These are phyloP conservation scores for Jackrogersella multiformis DNA, from an alignment of 495 filamentous ascomycete species.

Conservation along the genomic window DNA sequence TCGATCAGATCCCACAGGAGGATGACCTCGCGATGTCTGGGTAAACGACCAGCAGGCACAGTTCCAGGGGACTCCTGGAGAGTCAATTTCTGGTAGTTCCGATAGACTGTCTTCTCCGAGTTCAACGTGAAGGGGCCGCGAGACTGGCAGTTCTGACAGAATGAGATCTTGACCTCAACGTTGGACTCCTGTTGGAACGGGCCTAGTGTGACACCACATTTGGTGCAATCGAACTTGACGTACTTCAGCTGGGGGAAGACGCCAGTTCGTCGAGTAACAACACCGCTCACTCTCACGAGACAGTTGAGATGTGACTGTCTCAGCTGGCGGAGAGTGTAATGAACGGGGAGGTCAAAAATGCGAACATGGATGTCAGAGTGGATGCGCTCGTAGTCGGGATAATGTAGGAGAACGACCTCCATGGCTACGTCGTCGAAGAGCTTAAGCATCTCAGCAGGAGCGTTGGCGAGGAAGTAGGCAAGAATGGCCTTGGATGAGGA, in stretches of 20 bases:
- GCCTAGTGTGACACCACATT: slow-evolving; percentile 90
- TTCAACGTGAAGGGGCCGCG: slow-evolving; percentile 95
- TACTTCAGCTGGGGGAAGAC: slow-evolving; percentile 99
- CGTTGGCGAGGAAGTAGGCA: slow-evolving; percentile 97
- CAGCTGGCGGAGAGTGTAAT: slow-evolving; percentile 96
- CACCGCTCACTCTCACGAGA: slow-evolving; percentile 91
- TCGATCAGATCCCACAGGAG: slow-evolving; percentile 98
- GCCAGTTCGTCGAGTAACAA: slow-evolving; percentile 94
- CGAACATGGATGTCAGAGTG: slow-evolving; percentile 98
- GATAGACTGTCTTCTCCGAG: slow-evolving; percentile 98
- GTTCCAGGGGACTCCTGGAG: slow-evolving; percentile 98
- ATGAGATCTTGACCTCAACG: slow-evolving; percentile 93
- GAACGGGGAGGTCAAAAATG: slow-evolving; percentile 91
- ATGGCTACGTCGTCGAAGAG: slow-evolving; percentile 98
- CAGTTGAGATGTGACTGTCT: slow-evolving; percentile 98
- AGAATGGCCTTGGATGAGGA: slow-evolving; percentile 90
- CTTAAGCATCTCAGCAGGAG: slow-evolving; percentile 90
- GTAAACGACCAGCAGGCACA: slow-evolving; percentile 94
- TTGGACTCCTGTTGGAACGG: slow-evolving; percentile 98
- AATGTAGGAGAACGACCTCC: slow-evolving; percentile 92
- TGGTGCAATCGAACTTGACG: slow-evolving; percentile 94
- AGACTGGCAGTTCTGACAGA: slow-evolving; percentile 97
- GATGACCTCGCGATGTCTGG: slow-evolving; percentile 93
- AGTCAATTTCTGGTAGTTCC: slow-evolving; percentile 98
- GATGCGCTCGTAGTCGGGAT: slow-evolving; percentile 96